These are phyloP conservation scores for Bipolaris oryzae DNA, from an alignment of 2,329 filamentous ascomycete species.

Conservation along the genomic window DNA sequence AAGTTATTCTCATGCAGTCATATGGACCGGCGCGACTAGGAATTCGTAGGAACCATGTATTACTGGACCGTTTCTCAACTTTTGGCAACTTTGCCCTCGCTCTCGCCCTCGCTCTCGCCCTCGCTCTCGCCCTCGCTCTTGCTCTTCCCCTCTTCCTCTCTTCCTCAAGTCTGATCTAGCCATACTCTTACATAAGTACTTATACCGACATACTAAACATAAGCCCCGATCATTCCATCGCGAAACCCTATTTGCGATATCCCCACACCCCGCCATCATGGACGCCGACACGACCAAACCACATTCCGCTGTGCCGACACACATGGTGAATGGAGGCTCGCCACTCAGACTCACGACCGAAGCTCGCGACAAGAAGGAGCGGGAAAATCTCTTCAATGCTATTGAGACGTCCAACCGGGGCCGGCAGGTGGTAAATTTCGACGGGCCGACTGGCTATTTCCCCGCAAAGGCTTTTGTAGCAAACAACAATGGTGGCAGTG, in stretches of 20 bases:
- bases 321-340: constrained; percentile 63
- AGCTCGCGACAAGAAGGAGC: constrained; percentile 57
- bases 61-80: constrained; percentile 14
- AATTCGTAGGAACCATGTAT: constrained; percentile 22
- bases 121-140: no score
- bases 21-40: constrained; percentile 13
- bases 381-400: constrained; percentile 63
- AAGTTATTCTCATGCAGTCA: constrained; percentile 28
- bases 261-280: constrained; percentile 43
- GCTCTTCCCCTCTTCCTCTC: no score
- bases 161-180: neutral
- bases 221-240: neutral
- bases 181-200: constrained; percentile 3
- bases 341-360: constrained; percentile 56
- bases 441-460: constrained; percentile 43
- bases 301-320: constrained; percentile 60
- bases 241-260: neutral
- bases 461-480: constrained; percentile 28
- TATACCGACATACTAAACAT: neutral
- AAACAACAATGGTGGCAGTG: constrained; percentile 17
- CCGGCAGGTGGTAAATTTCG: constrained; percentile 54
- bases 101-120: constrained; percentile 1
- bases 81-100: constrained; percentile 20
- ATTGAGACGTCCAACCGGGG: constrained; percentile 63
- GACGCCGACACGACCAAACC: constrained; percentile 52